Evolutionary conservation across 108 stramenopile genomes (phyloP).

Genomic region (Stephanodiscus triporus): DNA sequence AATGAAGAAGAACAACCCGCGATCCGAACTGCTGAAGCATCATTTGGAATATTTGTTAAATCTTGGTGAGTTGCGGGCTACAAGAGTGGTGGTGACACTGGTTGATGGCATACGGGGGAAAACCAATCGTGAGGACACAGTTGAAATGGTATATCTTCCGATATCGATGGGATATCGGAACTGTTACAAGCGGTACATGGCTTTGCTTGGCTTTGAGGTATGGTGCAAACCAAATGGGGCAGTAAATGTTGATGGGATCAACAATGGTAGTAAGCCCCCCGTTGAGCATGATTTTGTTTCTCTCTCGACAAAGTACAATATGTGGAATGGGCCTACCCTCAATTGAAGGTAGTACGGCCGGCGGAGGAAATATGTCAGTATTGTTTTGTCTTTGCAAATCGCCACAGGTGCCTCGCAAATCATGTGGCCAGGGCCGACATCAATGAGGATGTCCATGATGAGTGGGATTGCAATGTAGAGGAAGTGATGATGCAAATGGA

Average conservation of each 20-base stretch:
- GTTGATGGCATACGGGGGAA: neutral
- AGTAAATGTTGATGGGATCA: neutral
- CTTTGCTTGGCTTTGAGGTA: neutral
- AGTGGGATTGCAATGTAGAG: neutral
- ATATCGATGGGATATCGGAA: neutral
- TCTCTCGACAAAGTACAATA: neutral
- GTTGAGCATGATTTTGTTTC: neutral
- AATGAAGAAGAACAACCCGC: too few species aligned
- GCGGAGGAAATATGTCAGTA: conserved; percentile 32
- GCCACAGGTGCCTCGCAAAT: conserved; percentile 12
- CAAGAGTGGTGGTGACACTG: neutral
- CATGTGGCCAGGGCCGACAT: neutral
- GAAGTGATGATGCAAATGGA: neutral
- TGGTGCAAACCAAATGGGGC: neutral
- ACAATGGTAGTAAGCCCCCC: neutral
- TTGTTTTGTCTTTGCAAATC: conserved; percentile 24
- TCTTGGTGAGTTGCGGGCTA: too few species aligned
- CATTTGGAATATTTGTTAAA: too few species aligned
- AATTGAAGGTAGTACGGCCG: conserved; percentile 28
- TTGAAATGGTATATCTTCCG: neutral
- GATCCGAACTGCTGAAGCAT: too few species aligned
- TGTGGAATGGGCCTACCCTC: conserved; percentile 27
- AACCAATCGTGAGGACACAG: too few species aligned
- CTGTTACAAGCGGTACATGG: neutral
- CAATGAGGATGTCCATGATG: neutral